Conservation (phyloP, 2,329 filamentous ascomycete genomes). For the Curvularia sp. region DNA sequence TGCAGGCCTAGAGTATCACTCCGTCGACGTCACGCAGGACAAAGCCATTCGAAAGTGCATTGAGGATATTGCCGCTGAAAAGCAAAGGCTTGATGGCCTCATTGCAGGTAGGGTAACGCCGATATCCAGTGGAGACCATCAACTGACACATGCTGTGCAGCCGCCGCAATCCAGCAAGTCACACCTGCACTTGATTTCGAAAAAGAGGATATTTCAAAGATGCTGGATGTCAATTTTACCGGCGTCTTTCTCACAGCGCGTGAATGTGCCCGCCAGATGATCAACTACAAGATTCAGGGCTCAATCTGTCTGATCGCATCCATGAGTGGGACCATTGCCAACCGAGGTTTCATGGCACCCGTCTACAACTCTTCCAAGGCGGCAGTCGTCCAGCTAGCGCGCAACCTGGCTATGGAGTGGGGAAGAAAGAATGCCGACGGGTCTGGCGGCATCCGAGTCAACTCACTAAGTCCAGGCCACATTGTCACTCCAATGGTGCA, state of each 20-base stretch:
- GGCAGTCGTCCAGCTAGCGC: slow-evolving; percentile 72
- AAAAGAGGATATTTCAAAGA: slow-evolving; percentile 63
- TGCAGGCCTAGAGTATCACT: slow-evolving; percentile 73
- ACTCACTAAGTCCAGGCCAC: slow-evolving; percentile 79
- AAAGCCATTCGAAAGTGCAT: slow-evolving; percentile 70
- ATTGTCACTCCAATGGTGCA: slow-evolving; percentile 84
- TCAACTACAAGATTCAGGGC: slow-evolving; percentile 62
- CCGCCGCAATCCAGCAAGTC: slow-evolving; percentile 79
- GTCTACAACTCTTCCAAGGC: slow-evolving; percentile 81
- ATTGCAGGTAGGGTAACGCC: slow-evolving; percentile 59
- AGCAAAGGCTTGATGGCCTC: slow-evolving; percentile 78
- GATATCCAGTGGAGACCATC: not conserved
- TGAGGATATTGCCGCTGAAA: slow-evolving; percentile 69
- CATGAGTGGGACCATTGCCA: slow-evolving; percentile 68
- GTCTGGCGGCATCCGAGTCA: slow-evolving; percentile 74
- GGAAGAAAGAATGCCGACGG: slow-evolving; percentile 53
- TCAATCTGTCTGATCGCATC: slow-evolving; percentile 68
- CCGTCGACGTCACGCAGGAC: slow-evolving; percentile 78
- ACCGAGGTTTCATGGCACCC: slow-evolving; percentile 66
- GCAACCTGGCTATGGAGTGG: slow-evolving; percentile 76
- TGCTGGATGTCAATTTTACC: slow-evolving; percentile 67
- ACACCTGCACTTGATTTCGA: slow-evolving; percentile 79
- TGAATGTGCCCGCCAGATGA: slow-evolving; percentile 67
- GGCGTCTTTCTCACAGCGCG: slow-evolving; percentile 68
- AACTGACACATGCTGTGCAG: slow-evolving; percentile 39